Conservation (phyloP, 768 basidiomycete genomes). For the Collybia nuda region DNA sequence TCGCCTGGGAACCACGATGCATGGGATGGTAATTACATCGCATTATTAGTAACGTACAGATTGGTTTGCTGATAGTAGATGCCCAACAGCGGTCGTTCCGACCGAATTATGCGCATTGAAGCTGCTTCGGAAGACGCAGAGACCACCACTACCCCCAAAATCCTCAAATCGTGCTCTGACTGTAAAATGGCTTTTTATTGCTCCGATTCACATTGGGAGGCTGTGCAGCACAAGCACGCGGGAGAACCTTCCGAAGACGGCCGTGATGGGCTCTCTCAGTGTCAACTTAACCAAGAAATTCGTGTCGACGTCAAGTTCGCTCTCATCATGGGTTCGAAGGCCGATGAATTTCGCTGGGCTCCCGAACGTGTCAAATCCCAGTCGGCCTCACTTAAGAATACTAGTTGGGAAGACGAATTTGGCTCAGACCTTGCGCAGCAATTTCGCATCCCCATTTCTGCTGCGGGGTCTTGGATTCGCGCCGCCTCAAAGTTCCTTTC, state of each 20-base stretch:
- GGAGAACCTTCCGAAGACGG: constrained; percentile 18
- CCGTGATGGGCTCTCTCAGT: constrained; percentile 24
- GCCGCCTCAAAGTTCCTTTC: not conserved
- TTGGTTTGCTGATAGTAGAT: not conserved
- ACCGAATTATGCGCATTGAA: constrained; percentile 23
- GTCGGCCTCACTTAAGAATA: not conserved
- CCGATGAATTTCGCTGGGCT: not conserved
- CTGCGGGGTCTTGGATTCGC: not conserved
- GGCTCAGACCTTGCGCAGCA: not conserved
- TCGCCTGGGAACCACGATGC: constrained; percentile 28
- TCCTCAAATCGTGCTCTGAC: constrained; percentile 20
- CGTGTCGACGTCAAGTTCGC: constrained; percentile 18
- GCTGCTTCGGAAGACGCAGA: constrained; percentile 3
- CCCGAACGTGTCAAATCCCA: not conserved
- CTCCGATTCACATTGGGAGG: constrained; percentile 22
- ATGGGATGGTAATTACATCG: constrained; percentile 23
- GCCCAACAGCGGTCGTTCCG: constrained; percentile 21
- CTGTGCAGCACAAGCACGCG: constrained; percentile 16
- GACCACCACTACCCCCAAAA: not conserved
- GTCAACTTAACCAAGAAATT: constrained; percentile 24
- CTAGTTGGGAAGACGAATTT: not conserved
- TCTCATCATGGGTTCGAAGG: constrained; percentile 13
- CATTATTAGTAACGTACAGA: not conserved
- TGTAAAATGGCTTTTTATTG: constrained; percentile 29
- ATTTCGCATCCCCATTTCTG: not conserved